Evolutionary conservation across 2,329 filamentous ascomycete species (phyloP).

Genomic region (Colletotrichum incanum): DNA sequence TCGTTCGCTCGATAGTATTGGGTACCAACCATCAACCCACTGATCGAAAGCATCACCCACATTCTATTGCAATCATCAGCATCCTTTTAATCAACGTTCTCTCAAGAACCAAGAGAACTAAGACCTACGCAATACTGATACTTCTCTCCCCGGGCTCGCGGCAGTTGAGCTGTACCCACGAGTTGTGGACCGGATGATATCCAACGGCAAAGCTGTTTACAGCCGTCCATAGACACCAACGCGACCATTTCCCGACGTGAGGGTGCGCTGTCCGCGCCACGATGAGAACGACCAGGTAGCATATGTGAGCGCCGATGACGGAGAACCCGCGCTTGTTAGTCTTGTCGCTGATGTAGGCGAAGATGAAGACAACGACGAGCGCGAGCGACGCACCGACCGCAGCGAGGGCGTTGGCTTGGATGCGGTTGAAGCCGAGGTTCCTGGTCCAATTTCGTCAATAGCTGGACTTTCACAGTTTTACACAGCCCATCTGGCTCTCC

Average conservation of each 20-base stretch:
- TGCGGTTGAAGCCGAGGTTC: constrained; percentile 61
- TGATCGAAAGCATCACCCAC: constrained; percentile 66
- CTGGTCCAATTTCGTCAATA: constrained; percentile 40
- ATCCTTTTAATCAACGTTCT: too few relatives aligned
- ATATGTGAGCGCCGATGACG: constrained; percentile 61
- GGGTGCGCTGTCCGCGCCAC: constrained; percentile 58
- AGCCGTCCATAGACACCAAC: constrained; percentile 66
- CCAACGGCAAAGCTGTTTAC: constrained; percentile 67
- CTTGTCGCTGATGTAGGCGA: constrained; percentile 64
- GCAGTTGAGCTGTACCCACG: constrained; percentile 69
- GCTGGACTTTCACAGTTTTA: background rate
- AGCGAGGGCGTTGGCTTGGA: constrained; percentile 64
- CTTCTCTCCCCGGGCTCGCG: constrained; percentile 61
- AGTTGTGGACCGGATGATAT: constrained; percentile 68
- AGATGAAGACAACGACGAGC: constrained; percentile 63
- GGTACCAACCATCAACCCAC: constrained; percentile 65
- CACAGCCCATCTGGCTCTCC: too few relatives aligned
- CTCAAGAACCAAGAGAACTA: accelerated
- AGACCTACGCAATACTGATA: constrained; percentile 62
- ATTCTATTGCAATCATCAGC: constrained; percentile 46
- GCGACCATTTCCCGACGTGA: constrained; percentile 62
- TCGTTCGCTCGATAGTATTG: constrained; percentile 64
- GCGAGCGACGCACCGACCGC: constrained; percentile 60
- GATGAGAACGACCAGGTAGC: constrained; percentile 61
- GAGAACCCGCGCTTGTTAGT: constrained; percentile 60